Conservation (phyloP, 1,284 basidiomycete species). For the Phellinidium pouzarii region DNA sequence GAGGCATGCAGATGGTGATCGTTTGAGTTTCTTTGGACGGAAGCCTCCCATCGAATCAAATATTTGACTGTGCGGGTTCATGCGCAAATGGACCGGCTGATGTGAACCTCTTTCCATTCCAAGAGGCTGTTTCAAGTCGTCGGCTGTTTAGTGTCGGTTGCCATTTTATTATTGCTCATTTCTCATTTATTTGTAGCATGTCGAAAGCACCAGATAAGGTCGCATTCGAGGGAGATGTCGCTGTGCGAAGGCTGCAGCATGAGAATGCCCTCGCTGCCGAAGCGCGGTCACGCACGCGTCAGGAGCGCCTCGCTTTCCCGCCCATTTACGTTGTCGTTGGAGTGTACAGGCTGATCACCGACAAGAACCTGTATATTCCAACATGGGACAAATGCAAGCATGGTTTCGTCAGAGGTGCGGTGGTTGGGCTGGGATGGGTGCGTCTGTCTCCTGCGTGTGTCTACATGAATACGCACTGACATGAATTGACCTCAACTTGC, state of each 20-base stretch:
- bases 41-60: no score
- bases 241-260: background rate
- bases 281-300: background rate
- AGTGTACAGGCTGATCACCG: slow-evolving; percentile 63
- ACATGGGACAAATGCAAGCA: slow-evolving; percentile 74
- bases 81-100: no score
- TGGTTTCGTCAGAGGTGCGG: slow-evolving; percentile 51
- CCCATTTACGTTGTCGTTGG: slow-evolving; percentile 73
- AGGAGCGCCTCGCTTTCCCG: slow-evolving; percentile 53
- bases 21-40: no score
- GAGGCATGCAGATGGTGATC: no score
- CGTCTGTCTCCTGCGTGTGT: slow-evolving; percentile 20
- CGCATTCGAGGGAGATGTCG: background rate
- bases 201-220: slow-evolving; percentile 2
- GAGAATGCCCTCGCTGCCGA: background rate
- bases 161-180: background rate
- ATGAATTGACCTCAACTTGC: background rate
- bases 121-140: no score
- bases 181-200: background rate
- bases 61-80: no score
- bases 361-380: slow-evolving; percentile 54
- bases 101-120: no score
- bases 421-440: slow-evolving; percentile 65
- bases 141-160: background rate
- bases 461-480: background rate